Evolutionary conservation across 495 filamentous ascomycete genomes (phyloP).

Genomic region (Xylaria flabelliformis): DNA sequence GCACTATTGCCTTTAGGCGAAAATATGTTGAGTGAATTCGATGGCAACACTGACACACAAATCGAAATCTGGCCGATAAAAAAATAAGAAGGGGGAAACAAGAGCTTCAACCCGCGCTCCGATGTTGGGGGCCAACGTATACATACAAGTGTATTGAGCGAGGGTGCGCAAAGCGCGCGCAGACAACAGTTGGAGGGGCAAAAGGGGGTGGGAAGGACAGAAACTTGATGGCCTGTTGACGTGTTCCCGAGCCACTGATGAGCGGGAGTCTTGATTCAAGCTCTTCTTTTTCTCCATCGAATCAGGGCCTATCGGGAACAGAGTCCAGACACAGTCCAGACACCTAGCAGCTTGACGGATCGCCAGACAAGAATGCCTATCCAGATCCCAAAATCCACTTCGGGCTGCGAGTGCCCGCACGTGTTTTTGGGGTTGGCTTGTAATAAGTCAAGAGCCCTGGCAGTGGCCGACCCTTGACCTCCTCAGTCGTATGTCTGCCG

Average conservation of each 20-base stretch:
- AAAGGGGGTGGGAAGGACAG: slow-evolving; percentile 20
- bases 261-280: slow-evolving; percentile 25
- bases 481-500: background rate
- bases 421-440: slow-evolving; percentile 22
- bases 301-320: slow-evolving; percentile 19
- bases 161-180: slow-evolving; percentile 4
- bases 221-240: slow-evolving; percentile 21
- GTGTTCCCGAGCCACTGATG: slow-evolving; percentile 23
- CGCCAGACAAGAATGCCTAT: slow-evolving; percentile 18
- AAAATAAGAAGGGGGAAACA: background rate
- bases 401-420: slow-evolving; percentile 27
- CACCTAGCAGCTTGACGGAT: slow-evolving; percentile 15
- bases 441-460: slow-evolving; percentile 12
- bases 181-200: slow-evolving; percentile 15
- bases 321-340: slow-evolving; percentile 24
- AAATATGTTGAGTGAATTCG: background rate
- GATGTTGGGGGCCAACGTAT: slow-evolving; percentile 21
- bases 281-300: slow-evolving; percentile 19
- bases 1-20: background rate
- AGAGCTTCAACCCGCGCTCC: slow-evolving; percentile 1
- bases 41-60: background rate
- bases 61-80: background rate
- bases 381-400: slow-evolving; percentile 26
- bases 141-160: background rate
- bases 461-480: background rate